Evolutionary conservation across 2,329 filamentous ascomycete species (phyloP).

Genomic region (Alternaria arborescens): DNA sequence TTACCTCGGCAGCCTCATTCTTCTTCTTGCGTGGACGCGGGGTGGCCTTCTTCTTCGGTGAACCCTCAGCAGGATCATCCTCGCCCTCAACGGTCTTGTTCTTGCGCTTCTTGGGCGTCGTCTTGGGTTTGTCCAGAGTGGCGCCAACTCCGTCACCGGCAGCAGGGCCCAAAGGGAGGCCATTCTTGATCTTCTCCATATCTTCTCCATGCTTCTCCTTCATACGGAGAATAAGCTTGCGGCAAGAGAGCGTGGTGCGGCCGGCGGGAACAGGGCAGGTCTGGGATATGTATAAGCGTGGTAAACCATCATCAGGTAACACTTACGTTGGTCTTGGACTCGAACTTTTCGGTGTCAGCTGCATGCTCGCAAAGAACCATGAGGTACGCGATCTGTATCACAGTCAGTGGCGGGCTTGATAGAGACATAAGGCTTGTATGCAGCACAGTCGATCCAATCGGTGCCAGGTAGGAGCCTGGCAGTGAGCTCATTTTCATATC

Average conservation of each 20-base stretch:
- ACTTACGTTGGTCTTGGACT: conserved; percentile 27
- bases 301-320: no score
- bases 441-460: no score
- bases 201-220: conserved; percentile 37
- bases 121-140: conserved; percentile 15
- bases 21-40: conserved; percentile 22
- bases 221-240: conserved; percentile 34
- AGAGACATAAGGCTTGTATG: no score
- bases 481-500: no score
- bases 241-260: conserved; percentile 35
- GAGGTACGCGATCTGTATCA: conserved; percentile 31
- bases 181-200: conserved; percentile 31
- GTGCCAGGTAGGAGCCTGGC: no score
- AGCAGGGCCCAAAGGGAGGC: conserved; percentile 9
- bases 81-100: conserved; percentile 11
- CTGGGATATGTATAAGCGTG: no score
- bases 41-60: conserved; percentile 27
- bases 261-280: conserved; percentile 20
- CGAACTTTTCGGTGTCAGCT: conserved; percentile 23
- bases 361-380: conserved; percentile 26
- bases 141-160: conserved; percentile 3
- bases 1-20: conserved; percentile 10
- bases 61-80: conserved; percentile 8
- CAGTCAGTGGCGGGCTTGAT: conserved; percentile 1
- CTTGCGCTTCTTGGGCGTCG: conserved; percentile 30